Conservation (phyloP, 2,329 filamentous ascomycete species). For the Beauveria brongniartii region DNA sequence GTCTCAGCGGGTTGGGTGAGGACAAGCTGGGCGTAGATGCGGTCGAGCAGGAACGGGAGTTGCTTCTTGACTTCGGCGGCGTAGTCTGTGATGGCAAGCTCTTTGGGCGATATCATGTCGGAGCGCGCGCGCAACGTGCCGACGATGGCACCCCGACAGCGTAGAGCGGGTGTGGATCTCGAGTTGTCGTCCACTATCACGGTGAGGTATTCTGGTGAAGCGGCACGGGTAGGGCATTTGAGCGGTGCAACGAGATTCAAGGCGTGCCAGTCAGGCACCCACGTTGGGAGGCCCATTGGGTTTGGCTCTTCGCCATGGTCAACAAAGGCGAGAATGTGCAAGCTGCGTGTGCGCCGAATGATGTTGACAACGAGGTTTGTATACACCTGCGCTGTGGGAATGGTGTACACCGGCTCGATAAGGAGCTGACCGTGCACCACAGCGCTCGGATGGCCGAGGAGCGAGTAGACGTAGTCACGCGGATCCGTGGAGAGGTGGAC, state of each 20-base stretch:
- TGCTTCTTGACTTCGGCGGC: neutral
- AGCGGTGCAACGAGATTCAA: conserved; percentile 9
- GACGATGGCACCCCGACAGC: neutral
- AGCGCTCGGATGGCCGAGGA: conserved; percentile 9
- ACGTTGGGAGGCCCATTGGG: conserved; percentile 7
- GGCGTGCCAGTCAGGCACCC: conserved; percentile 11
- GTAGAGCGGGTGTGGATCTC: neutral
- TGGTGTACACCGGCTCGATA: conserved; percentile 1
- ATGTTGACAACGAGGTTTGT: conserved; percentile 4
- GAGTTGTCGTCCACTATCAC: neutral
- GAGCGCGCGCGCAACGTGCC: neutral
- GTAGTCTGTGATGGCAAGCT: conserved; percentile 5
- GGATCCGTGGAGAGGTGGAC: conserved; percentile 9
- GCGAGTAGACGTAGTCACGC: conserved; percentile 11
- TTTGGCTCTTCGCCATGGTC: conserved; percentile 7
- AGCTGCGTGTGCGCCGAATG: conserved; percentile 1
- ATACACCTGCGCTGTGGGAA: conserved; percentile 1
- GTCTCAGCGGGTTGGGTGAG: neutral
- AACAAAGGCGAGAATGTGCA: conserved; percentile 10
- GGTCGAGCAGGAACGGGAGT: conserved; percentile 7
- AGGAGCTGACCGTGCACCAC: neutral
- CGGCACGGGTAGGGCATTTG: neutral
- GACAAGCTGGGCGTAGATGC: neutral
- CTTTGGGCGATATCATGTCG: conserved; percentile 5
- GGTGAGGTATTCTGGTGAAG: neutral